Evolutionary conservation across 257 asterid genomes (phyloP).

Genomic region (Fraxinus americana): DNA sequence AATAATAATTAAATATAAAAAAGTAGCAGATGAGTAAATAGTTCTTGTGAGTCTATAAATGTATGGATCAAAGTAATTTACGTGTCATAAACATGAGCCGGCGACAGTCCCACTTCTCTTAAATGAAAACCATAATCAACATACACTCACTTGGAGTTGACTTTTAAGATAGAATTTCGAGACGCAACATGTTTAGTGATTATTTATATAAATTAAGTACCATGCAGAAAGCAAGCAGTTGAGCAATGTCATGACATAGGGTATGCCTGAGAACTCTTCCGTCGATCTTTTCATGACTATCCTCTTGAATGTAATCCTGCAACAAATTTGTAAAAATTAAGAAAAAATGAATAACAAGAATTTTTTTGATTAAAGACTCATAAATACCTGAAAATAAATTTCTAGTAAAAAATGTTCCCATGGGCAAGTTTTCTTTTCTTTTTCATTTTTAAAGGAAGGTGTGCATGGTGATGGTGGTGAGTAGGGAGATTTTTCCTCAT

Average conservation of each 20-base stretch:
- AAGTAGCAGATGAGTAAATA: too few relatives aligned
- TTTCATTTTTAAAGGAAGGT: too few relatives aligned
- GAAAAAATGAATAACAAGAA: not conserved
- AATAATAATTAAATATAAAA: too few relatives aligned
- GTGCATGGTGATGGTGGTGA: too few relatives aligned
- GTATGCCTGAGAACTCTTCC: conserved; percentile 66
- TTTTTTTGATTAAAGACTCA: too few relatives aligned
- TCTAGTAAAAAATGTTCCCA: not conserved
- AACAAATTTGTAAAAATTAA: not conserved
- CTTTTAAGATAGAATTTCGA: not conserved
- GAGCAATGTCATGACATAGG: conserved; percentile 68
- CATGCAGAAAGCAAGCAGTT: conserved; percentile 65
- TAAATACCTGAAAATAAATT: not conserved
- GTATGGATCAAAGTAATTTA: too few relatives aligned
- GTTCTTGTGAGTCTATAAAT: too few relatives aligned
- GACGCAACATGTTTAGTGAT: not conserved
- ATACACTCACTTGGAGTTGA: not conserved
- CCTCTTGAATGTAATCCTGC: conserved; percentile 67
- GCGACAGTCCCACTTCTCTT: not conserved
- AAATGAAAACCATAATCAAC: not conserved
- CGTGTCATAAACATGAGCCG: too few relatives aligned
- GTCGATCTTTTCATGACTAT: conserved; percentile 51
- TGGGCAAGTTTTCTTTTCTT: not conserved
- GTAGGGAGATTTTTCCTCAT: too few relatives aligned
- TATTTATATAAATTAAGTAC: not conserved